phyloP scores from a whole-genome alignment of 805 yeast genomes.

The Candida germanica region DNA sequence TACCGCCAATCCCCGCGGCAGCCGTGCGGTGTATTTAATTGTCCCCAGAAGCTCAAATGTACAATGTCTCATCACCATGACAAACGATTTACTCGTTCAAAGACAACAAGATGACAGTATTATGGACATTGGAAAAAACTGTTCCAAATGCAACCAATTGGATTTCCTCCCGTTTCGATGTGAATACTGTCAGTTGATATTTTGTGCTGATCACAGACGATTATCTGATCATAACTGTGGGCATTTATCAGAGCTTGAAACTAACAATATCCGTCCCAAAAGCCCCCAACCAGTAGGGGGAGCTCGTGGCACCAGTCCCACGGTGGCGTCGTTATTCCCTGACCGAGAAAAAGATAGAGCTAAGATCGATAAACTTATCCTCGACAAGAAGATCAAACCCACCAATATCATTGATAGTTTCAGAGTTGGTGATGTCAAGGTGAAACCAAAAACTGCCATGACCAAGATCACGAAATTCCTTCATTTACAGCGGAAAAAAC shows the following conservation, averaged over 20 bases:
- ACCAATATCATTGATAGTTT: constrained; percentile 23
- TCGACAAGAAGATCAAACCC: constrained; percentile 16
- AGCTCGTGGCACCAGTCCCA: constrained; percentile 7
- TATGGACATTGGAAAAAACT: constrained; percentile 58
- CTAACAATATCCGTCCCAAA: constrained; percentile 7
- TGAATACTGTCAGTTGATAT: constrained; percentile 43
- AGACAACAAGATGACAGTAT: constrained; percentile 29
- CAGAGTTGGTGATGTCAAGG: constrained; percentile 26
- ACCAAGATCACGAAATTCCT: constrained; percentile 26
- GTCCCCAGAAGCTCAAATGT: no score
- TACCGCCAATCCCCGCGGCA: no score
- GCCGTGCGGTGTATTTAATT: no score
- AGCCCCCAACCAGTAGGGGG: constrained; percentile 6
- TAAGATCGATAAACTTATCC: constrained; percentile 28
- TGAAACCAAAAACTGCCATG: constrained; percentile 21
- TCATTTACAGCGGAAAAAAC: constrained; percentile 19
- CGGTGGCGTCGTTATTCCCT: constrained; percentile 51
- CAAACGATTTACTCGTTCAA: constrained; percentile 8
- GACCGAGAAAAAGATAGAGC: constrained; percentile 43
- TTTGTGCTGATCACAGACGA: constrained; percentile 50
- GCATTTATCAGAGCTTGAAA: constrained; percentile 12
- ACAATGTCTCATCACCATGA: no score
- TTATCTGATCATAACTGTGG: constrained; percentile 32
- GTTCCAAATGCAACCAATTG: constrained; percentile 47
- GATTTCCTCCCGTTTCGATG: constrained; percentile 62